Conservation (phyloP, 2,329 filamentous ascomycete genomes). For the Verruconis gallopava region DNA sequence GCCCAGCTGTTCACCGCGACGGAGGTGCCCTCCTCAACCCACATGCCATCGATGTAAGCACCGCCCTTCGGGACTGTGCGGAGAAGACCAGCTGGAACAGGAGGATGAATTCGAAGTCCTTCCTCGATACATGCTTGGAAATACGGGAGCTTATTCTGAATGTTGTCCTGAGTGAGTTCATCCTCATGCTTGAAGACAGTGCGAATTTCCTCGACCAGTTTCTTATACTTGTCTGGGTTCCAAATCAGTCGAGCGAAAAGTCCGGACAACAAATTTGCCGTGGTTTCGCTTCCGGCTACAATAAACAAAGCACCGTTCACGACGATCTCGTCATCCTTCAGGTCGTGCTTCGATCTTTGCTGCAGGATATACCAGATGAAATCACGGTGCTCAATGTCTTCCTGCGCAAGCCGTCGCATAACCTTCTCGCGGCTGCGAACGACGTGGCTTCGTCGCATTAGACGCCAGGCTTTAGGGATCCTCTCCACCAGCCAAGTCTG, state of each 20-base stretch:
- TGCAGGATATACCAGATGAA: constrained; percentile 25
- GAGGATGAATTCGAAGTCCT: constrained; percentile 33
- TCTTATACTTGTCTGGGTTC: constrained; percentile 7
- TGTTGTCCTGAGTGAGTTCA: constrained; percentile 8
- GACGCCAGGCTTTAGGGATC: constrained; percentile 2
- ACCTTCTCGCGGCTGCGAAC: constrained; percentile 19
- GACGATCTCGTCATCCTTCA: constrained; percentile 12
- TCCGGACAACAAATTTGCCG: constrained; percentile 11
- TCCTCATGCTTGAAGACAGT: constrained; percentile 5
- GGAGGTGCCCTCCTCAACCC: constrained; percentile 8
- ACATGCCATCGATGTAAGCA: constrained; percentile 9
- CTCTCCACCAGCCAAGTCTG: constrained; percentile 21
- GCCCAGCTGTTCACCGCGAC: constrained; percentile 19
- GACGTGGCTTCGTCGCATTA: constrained; percentile 15
- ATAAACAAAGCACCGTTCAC: constrained; percentile 15
- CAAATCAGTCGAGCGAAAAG: constrained; percentile 7
- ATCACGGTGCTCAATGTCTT: constrained; percentile 21
- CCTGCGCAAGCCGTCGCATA: constrained; percentile 15
- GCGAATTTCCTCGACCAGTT: constrained; percentile 8
- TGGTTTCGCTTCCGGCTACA: constrained; percentile 11
- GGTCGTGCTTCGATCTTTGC: constrained; percentile 22
- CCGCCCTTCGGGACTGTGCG: constrained; percentile 14
- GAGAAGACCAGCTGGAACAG: constrained; percentile 30
- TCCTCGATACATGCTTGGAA: constrained; percentile 35
- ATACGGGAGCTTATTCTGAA: constrained; percentile 21